These are phyloP conservation scores for Filosporella fistucella DNA, from an alignment of 495 filamentous ascomycete genomes.

Conservation along the genomic window DNA sequence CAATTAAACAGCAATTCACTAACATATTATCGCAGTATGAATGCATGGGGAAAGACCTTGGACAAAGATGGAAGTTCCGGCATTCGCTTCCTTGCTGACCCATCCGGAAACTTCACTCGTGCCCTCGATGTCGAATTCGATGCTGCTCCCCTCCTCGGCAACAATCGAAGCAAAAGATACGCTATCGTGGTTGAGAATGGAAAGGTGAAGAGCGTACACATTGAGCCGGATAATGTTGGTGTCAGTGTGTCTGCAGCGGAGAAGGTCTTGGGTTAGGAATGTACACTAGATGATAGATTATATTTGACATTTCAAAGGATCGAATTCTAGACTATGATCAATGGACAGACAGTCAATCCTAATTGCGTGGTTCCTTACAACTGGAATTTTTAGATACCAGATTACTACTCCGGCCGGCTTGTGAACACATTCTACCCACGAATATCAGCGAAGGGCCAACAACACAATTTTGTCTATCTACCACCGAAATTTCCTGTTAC, in stretches of 20 bases:
- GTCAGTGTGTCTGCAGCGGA: slow-evolving; percentile 41
- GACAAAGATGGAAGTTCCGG: slow-evolving; percentile 66
- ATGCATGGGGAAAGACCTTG: slow-evolving; percentile 72
- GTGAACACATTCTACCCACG: too few species aligned
- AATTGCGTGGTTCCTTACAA: too few species aligned
- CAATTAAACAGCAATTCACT: too few species aligned
- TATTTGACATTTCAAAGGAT: too few species aligned
- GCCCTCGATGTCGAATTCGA: slow-evolving; percentile 82
- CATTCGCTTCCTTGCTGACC: slow-evolving; percentile 89
- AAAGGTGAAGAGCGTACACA: slow-evolving; percentile 66
- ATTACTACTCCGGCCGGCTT: too few species aligned
- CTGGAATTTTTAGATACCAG: too few species aligned
- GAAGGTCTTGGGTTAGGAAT: slow-evolving; percentile 9
- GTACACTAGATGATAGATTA: too few species aligned
- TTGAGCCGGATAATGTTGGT: slow-evolving; percentile 93
- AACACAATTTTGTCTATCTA: too few species aligned
- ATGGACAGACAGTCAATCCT: too few species aligned
- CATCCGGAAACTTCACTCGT: slow-evolving; percentile 71
- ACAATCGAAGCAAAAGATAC: slow-evolving; percentile 81
- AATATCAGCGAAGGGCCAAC: too few species aligned
- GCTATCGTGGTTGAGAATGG: slow-evolving; percentile 72
- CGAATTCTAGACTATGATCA: too few species aligned
- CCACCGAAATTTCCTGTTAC: too few species aligned
- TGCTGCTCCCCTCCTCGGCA: slow-evolving; percentile 74
- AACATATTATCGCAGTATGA: slow-evolving; percentile 57